Evolutionary conservation across 495 filamentous ascomycete genomes (phyloP).

Genomic region (Copromyces sp.): DNA sequence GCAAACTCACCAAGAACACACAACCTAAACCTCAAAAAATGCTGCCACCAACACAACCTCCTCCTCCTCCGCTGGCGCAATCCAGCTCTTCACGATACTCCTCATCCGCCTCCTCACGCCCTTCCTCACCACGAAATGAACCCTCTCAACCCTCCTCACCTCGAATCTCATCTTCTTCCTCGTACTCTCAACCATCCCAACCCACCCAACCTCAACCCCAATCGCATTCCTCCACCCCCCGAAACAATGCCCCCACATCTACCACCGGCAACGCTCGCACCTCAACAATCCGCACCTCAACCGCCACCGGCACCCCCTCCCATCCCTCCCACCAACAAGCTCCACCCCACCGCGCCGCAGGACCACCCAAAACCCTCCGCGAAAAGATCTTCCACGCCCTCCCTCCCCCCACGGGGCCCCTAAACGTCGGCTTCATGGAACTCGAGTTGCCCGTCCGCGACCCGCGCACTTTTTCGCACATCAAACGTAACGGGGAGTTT

Average conservation of each 20-base stretch:
- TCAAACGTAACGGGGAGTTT: conserved; percentile 30
- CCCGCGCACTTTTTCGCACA: conserved; percentile 30
- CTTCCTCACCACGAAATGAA: not conserved
- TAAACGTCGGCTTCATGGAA: conserved; percentile 53
- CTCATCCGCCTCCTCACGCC: not conserved
- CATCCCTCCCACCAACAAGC: not conserved
- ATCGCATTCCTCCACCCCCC: not conserved
- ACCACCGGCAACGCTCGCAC: not conserved
- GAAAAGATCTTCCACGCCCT: conserved; percentile 41
- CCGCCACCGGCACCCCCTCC: not conserved
- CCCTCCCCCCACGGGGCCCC: conserved; percentile 51
- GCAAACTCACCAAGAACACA: not conserved
- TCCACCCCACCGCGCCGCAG: not conserved
- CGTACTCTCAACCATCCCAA: not conserved
- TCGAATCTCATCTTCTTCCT: not conserved
- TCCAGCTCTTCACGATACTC: not conserved
- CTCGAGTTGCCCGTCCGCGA: conserved; percentile 50
- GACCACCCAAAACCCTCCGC: conserved; percentile 15
- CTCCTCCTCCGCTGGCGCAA: not conserved
- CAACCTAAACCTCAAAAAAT: not conserved
- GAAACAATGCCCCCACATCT: no score
- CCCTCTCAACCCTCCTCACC: not conserved
- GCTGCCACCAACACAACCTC: not conserved
- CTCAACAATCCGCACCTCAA: not conserved
- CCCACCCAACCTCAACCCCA: not conserved